phyloP scores from a whole-genome alignment of 345 rosid genomes.

The Citrus unshiu region DNA sequence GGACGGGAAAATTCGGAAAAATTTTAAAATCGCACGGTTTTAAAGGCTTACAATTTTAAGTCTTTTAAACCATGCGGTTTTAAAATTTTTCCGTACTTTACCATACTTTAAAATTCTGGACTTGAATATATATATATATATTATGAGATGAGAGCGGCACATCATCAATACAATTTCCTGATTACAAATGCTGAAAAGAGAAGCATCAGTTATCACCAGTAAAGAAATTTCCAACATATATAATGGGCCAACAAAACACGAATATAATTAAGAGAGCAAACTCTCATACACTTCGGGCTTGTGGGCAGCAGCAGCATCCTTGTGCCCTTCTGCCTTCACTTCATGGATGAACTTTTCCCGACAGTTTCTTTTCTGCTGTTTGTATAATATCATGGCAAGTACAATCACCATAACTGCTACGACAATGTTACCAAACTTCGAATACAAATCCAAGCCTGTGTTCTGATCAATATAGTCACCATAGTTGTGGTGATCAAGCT shows the following conservation, averaged over 20 bases:
- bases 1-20: fast-evolving
- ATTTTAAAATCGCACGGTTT: no score
- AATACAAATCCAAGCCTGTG: background rate
- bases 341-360: background rate
- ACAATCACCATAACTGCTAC: background rate
- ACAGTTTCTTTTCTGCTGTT: background rate
- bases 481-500: background rate
- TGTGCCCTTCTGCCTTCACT: background rate
- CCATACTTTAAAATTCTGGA: no score
- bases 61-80: no score
- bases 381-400: background rate
- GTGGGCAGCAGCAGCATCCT: background rate
- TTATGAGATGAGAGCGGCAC: no score
- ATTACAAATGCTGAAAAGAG: background rate
- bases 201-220: background rate
- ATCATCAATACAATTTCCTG: no score
- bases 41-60: no score
- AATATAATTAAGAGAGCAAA: background rate
- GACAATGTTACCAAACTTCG: background rate
- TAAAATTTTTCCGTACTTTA: no score
- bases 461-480: background rate
- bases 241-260: background rate
- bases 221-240: background rate
- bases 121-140: no score
- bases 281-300: background rate